phyloP scores from a whole-genome alignment of 73 alveolate genomes.

The Uronychia binucleata region DNA sequence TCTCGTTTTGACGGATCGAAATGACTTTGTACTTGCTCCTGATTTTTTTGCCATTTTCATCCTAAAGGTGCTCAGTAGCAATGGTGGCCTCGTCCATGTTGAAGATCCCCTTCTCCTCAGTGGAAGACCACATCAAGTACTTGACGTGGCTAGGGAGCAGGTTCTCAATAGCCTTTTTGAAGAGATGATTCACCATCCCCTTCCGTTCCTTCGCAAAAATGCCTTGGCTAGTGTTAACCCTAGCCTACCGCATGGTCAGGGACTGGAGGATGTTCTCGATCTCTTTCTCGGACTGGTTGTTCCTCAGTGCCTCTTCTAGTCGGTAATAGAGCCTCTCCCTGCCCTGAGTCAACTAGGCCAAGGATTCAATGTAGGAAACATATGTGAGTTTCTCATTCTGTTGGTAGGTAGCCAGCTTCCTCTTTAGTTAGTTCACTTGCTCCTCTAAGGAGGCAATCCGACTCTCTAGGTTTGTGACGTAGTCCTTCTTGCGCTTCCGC shows the following conservation, averaged over 20 bases:
- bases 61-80: constrained; percentile 10
- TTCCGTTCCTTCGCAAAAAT: constrained; percentile 34
- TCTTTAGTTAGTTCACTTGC: constrained; percentile 36
- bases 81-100: background rate
- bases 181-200: constrained; percentile 25
- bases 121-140: constrained; percentile 30
- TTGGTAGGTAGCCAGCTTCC: constrained; percentile 2
- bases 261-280: constrained; percentile 33
- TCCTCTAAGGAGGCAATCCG: constrained; percentile 37
- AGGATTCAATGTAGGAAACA: constrained; percentile 30
- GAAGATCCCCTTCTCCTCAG: constrained; percentile 38
- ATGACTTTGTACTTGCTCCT: constrained; percentile 6
- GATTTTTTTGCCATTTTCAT: constrained; percentile 25
- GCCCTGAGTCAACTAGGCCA: constrained; percentile 27
- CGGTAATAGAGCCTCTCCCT: constrained; percentile 34
- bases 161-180: constrained; percentile 26
- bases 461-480: constrained; percentile 57
- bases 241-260: constrained; percentile 15
- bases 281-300: constrained; percentile 9
- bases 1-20: constrained; percentile 19
- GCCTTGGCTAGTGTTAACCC: constrained; percentile 5
- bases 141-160: constrained; percentile 38
- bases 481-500: constrained; percentile 76
- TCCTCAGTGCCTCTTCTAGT: constrained; percentile 32
- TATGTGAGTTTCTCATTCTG: constrained; percentile 42